phyloP scores from a whole-genome alignment of 139 green algal species.

The Chlamydomonas schloesseri region DNA sequence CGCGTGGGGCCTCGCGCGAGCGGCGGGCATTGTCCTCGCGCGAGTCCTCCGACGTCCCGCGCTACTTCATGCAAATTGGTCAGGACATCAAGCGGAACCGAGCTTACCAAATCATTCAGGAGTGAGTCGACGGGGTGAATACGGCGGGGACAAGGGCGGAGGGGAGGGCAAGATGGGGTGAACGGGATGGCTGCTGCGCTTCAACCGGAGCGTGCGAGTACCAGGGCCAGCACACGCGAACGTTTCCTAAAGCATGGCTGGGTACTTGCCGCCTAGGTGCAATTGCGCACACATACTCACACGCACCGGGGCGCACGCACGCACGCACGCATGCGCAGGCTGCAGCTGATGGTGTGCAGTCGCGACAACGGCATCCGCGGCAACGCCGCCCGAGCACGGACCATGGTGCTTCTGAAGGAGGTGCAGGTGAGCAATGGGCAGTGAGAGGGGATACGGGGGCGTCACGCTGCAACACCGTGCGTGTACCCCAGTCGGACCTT shows the following conservation, averaged over 20 bases:
- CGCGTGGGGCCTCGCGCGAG: neutral
- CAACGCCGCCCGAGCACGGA: slow-evolving; percentile 2
- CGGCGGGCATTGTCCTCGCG: neutral
- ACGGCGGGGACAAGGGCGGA: neutral
- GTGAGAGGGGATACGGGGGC: neutral
- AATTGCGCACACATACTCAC: no score
- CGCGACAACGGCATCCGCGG: slow-evolving; percentile 17
- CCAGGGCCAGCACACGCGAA: no score
- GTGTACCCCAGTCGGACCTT: neutral
- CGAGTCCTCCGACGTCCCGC: slow-evolving; percentile 9
- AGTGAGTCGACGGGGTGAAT: neutral
- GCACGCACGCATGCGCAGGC: neutral
- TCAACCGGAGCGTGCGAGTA: no score
- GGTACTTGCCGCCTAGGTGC: no score
- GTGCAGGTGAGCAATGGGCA: slow-evolving; percentile 9
- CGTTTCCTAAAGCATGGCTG: no score
- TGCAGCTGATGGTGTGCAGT: slow-evolving; percentile 38
- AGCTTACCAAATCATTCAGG: slow-evolving; percentile 32
- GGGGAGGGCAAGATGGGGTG: no score
- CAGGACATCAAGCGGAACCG: slow-evolving; percentile 17
- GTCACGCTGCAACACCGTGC: neutral
- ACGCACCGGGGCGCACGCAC: no score
- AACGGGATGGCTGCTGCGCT: no score
- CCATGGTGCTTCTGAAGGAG: slow-evolving; percentile 40
- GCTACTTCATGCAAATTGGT: slow-evolving; percentile 26